Conservation (phyloP, 495 filamentous ascomycete species). For the Penicillium longicatenatum region DNA sequence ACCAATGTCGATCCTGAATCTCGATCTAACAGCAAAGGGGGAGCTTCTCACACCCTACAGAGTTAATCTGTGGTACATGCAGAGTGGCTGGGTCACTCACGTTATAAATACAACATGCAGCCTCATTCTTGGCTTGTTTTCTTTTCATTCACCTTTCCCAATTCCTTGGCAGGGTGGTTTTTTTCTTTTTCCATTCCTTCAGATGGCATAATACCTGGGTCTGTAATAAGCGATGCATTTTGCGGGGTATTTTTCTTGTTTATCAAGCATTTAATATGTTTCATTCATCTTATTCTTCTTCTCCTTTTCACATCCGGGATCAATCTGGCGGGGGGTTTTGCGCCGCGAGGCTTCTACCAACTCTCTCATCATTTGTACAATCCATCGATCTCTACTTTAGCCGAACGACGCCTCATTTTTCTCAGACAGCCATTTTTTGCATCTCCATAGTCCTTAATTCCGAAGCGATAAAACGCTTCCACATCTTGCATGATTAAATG, state of each 20-base stretch:
- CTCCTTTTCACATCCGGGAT: not conserved
- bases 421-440: not conserved
- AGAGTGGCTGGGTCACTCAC: constrained; percentile 31
- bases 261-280: constrained; percentile 17
- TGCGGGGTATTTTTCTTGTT: constrained; percentile 22
- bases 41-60: not conserved
- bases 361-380: constrained; percentile 14
- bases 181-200: constrained; percentile 3
- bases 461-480: not conserved
- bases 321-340: not conserved
- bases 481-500: constrained; percentile 4
- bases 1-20: constrained; percentile 8
- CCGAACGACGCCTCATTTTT: not conserved
- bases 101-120: constrained; percentile 18
- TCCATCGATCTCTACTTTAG: constrained; percentile 2
- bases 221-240: constrained; percentile 32
- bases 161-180: not conserved
- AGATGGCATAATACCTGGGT: constrained; percentile 15
- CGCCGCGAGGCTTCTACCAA: not conserved
- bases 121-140: constrained; percentile 6
- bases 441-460: not conserved
- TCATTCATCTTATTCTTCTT: constrained; percentile 6
- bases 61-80: constrained; percentile 11
- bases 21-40: constrained; percentile 13
- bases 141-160: not conserved